Evolutionary conservation across 176 grass and related monocot species (phyloP).

Genomic region (Oryza punctata): DNA sequence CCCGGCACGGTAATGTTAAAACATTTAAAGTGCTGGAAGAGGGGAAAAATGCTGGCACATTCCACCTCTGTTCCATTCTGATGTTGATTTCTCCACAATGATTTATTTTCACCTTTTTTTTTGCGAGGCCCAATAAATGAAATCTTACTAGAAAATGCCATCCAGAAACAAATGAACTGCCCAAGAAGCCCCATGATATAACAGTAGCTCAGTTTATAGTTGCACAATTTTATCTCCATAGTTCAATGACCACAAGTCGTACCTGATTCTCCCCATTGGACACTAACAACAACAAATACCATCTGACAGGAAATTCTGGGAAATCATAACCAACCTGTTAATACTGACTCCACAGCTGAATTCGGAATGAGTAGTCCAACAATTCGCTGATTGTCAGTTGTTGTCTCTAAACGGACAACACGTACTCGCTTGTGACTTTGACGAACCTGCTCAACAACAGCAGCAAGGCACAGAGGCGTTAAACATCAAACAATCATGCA

Average conservation of each 20-base stretch:
- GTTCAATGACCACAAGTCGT: not conserved
- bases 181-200: not conserved
- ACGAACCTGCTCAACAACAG: conserved; percentile 51
- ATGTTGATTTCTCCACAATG: not conserved
- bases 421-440: conserved; percentile 80
- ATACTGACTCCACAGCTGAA: conserved; percentile 85
- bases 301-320: not conserved
- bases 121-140: not conserved
- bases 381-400: conserved; percentile 59
- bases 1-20: not conserved
- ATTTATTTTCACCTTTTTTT: not conserved
- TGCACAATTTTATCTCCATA: not conserved
- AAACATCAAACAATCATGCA: conserved; percentile 39
- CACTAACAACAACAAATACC: conserved; percentile 14
- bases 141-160: not conserved
- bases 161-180: not conserved
- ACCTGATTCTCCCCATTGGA: not conserved
- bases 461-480: conserved; percentile 29
- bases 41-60: not conserved
- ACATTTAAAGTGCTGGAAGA: not conserved
- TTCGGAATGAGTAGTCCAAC: conserved; percentile 90
- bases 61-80: not conserved
- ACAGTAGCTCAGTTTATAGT: not conserved
- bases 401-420: conserved; percentile 85
- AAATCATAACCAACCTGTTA: conserved; percentile 69